phyloP scores from a whole-genome alignment of 306 rosid genomes.

The Malus fusca region DNA sequence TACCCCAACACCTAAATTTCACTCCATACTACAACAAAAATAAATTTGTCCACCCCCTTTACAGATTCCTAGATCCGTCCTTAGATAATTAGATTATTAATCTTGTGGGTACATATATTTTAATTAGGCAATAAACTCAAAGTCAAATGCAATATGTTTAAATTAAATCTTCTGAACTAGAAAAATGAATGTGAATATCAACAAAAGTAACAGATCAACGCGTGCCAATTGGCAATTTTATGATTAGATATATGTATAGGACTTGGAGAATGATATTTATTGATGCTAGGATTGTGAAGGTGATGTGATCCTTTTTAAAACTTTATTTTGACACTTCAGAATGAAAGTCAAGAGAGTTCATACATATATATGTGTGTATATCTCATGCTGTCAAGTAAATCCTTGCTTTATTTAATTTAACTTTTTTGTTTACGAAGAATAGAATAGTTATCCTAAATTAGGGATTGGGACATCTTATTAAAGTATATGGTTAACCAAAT shows the following conservation, averaged over 20 bases:
- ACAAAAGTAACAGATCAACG: not conserved
- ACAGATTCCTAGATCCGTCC: too few relatives aligned
- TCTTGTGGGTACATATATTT: not conserved
- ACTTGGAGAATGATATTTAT: not conserved
- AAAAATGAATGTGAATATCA: not conserved
- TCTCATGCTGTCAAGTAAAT: too few relatives aligned
- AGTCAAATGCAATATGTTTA: not conserved
- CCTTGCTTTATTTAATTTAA: too few relatives aligned
- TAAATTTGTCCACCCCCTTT: too few relatives aligned
- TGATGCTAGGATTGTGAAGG: not conserved
- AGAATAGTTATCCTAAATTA: too few relatives aligned
- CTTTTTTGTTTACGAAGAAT: too few relatives aligned
- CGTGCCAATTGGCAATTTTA: not conserved
- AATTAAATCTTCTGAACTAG: not conserved
- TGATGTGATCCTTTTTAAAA: not conserved
- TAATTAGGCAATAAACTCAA: not conserved
- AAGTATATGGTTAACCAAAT: too few relatives aligned
- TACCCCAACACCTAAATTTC: too few relatives aligned
- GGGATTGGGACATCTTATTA: too few relatives aligned
- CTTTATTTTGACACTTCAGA: not conserved
- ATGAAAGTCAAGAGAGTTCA: not conserved
- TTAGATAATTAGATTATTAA: not conserved
- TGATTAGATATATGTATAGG: not conserved
- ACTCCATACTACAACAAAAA: too few relatives aligned
- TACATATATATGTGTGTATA: too few relatives aligned